phyloP scores from a whole-genome alignment of 176 grass and related monocot genomes.

The Oryza meridionalis region DNA sequence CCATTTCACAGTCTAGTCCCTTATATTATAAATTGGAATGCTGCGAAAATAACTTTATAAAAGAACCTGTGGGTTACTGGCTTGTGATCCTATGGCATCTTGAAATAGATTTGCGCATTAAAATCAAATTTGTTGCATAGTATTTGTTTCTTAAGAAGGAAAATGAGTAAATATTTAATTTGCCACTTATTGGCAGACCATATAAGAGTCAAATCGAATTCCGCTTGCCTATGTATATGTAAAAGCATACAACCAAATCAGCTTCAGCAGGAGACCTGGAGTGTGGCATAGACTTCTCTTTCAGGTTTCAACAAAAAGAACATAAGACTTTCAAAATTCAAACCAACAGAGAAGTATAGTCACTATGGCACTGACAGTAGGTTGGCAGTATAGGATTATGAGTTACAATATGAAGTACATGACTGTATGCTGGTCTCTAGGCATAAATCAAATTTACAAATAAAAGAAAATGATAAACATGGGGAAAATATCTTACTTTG shows the following conservation, averaged over 20 bases:
- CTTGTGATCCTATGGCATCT: not conserved
- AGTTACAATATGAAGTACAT: slow-evolving; percentile 1
- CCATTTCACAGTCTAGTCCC: not conserved
- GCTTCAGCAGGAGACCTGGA: not conserved
- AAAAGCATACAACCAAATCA: not conserved
- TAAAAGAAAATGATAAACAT: slow-evolving; percentile 14
- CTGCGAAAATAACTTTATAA: not conserved
- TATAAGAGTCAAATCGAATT: slow-evolving; percentile 7
- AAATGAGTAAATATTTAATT: not conserved
- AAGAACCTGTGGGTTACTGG: not conserved
- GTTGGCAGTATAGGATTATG: not conserved
- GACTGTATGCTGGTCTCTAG: not conserved
- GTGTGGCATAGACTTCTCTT: slow-evolving; percentile 16
- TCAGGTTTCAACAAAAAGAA: not conserved
- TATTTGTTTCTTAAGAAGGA: slow-evolving; percentile 1
- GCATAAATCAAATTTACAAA: not conserved
- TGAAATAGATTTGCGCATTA: not conserved
- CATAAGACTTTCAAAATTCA: slow-evolving; percentile 3
- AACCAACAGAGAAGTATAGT: not conserved
- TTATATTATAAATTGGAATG: not conserved
- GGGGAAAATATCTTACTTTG: slow-evolving; percentile 59
- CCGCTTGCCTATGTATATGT: not conserved
- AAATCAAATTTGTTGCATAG: not conserved
- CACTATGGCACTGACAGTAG: not conserved
- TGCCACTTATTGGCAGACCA: not conserved